Evolutionary conservation across 2,329 filamentous ascomycete species (phyloP), one percentile per base, ranked within the genome.

Genomic region (Colletotrichum eleusines): DNA sequence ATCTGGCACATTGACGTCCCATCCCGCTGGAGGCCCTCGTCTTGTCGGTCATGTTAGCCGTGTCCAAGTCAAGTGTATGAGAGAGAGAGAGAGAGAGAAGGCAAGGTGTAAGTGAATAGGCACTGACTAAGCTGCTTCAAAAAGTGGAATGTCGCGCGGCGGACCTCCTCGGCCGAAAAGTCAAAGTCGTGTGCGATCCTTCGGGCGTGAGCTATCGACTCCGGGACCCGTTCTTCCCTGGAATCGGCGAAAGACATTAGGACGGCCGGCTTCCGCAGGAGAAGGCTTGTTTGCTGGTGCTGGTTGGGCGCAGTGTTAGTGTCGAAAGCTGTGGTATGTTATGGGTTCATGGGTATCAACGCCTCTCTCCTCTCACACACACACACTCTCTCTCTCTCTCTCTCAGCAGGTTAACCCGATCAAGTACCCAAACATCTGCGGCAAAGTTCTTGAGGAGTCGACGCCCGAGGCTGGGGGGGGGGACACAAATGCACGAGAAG

Each of bases 1-100:
- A 94, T 94, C 81, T 94, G 92, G 78, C 89, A 64, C 48, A 59
- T 53, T 7, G 50, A 67, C 6, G 69, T 73, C 23, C 73, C 72
- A 48, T 72, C 66, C 44, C 62, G n/a, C 7, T 46, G 57, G 6
- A 74, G 61, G 3, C 73, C 72, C 6, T 92, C 89, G 69, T 91
- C 87, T 89, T 20, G 35, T 89, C 7, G 35, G 38, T 38, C 0
- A 11, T 28, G 40, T 71, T 2, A 71, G 44, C 3, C 11, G 53
- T 40, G 38, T 26, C n/a, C n/a, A 28, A 20, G 20, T 33, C 46
- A 26, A 20, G n/a, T 5, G 11, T 11, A 31, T 8, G 11, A 33
- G 42, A 14, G 11, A 33, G n/a, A 12, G 8, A 14, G 11, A 33
- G n/a, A 12, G 8, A n/a, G 2, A 20, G 3, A 26, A 20, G 53